Evolutionary conservation across 768 basidiomycete genomes (phyloP), one percentile per base, ranked within the genome.

Genomic region (Floccularia luteovirens): DNA sequence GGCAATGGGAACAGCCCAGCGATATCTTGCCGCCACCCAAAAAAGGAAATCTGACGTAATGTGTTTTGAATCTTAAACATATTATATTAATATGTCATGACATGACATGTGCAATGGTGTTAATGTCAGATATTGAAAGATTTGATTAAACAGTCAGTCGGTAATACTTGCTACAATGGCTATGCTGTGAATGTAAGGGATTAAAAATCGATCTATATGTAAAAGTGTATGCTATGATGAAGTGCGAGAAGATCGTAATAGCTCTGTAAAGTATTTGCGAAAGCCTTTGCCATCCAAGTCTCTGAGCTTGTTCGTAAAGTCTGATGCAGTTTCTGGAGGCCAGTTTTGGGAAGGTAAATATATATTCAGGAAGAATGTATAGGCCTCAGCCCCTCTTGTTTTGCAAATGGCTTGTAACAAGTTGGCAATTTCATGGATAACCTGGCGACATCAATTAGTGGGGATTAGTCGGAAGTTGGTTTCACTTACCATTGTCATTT

Each of bases 331-430:
- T 31, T 85, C 79, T 16, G 72, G 61, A 23, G 96, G 92, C 76
- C 91, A 92, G 46, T 82, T 77, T 62, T 94, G 80, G 6, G 90
- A 79, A 1, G 96, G 93, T 14, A 99, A 74, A 61, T 90, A 90
- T 21, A 80, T 75, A 38, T 67, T 69, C 10, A 81, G 60, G 52
- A 99, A 77, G 60, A 83, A 94, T 39, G 82, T 75, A 55, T 84
- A 77, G 0, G 85, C 85, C 64, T 98, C 94, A 36, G 75, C 61
- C 1, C 88, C 88, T 46, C 96, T 69, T 10, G 77, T 80, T 55
- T 78, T 81, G 48, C 77, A 75, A 5, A 94, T 72, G 0, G 75
- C 68, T 55, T 96, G 89, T 28, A 97, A 64, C 34, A 98, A 72
- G 50, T 77, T 81, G 33, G 87, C 85, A 40, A 97, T 83, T 56